Percentiles rank a stretch among this genome's conserved stretches.
These are phyloP conservation scores for Epichloe uncinata DNA, from an alignment of 2,329 filamentous ascomycete species.

Conservation along the genomic window DNA sequence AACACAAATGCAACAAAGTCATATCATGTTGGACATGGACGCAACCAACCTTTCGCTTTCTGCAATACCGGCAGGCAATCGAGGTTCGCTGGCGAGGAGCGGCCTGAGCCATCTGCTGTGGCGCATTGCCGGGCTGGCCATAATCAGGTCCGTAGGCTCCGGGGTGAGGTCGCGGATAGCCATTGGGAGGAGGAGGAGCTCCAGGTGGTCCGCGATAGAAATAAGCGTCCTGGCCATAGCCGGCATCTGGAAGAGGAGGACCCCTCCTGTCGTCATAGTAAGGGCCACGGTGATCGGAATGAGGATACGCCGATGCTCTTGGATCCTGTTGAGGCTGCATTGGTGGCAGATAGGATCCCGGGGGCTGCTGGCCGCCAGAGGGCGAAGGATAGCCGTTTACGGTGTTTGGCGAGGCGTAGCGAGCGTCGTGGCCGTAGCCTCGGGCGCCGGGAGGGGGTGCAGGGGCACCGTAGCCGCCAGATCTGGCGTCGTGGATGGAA, in stretches of 20 bases:
- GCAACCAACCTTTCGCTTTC: conserved; percentile 42
- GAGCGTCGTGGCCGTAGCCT: conserved; percentile 18
- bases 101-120: conserved; percentile 30
- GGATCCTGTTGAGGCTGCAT: conserved; percentile 24
- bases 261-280: conserved; percentile 23
- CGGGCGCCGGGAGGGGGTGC: conserved; percentile 19
- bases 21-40: conserved; percentile 3
- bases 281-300: conserved; percentile 25
- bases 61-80: conserved; percentile 46
- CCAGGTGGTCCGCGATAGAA: conserved; percentile 20
- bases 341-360: conserved; percentile 23
- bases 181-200: conserved; percentile 17
- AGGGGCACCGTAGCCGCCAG: conserved; percentile 20
- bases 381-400: conserved; percentile 34
- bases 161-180: conserved; percentile 15
- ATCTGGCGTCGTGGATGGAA: conserved; percentile 34
- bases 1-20: too few relatives aligned
- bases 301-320: conserved; percentile 23
- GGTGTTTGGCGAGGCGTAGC: conserved; percentile 30
- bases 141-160: conserved; percentile 23
- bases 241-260: conserved; percentile 14
- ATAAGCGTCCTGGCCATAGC: conserved; percentile 21
- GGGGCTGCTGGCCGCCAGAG: conserved; percentile 19
- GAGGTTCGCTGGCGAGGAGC: conserved; percentile 46
- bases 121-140: conserved; percentile 19